Conservation (phyloP, 78 protist species). For the Polysphondylium violaceum region DNA sequence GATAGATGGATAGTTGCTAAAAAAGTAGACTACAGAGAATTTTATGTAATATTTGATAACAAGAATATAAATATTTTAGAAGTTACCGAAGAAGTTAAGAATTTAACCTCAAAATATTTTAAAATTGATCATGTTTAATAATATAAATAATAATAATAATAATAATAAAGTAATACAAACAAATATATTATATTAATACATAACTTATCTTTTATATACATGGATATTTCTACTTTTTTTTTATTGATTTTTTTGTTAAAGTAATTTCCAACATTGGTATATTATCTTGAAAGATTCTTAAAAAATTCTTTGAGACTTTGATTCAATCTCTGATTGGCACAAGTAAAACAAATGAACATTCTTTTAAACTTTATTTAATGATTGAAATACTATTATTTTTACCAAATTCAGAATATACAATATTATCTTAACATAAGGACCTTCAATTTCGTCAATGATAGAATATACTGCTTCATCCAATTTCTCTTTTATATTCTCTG, state of each 20-base stretch:
- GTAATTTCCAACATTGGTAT: no score
- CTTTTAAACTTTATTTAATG: no score
- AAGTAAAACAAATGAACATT: neutral
- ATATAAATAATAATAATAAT: neutral
- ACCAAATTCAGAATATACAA: no score
- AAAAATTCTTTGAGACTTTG: no score
- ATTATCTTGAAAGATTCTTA: no score
- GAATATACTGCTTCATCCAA: no score
- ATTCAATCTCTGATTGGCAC: no score
- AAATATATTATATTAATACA: neutral
- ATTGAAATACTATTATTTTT: no score
- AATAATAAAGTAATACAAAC: neutral
- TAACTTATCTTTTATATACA: neutral
- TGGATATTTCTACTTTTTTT: neutral
- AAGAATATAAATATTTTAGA: conserved; percentile 78
- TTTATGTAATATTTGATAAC: conserved; percentile 81
- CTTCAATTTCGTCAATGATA: no score
- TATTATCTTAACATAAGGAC: no score
- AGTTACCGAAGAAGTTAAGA: conserved; percentile 78
- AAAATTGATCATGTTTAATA: conserved; percentile 55
- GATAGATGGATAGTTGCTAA: conserved; percentile 87
- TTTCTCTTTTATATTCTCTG: no score
- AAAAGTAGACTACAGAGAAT: conserved; percentile 83
- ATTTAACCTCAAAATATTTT: conserved; percentile 30
- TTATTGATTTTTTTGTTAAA: neutral